Percentiles rank a stretch among this genome's conserved stretches.
These are phyloP conservation scores for Codiaeum variegatum DNA, from an alignment of 441 rosid genomes.

Conservation along the genomic window DNA sequence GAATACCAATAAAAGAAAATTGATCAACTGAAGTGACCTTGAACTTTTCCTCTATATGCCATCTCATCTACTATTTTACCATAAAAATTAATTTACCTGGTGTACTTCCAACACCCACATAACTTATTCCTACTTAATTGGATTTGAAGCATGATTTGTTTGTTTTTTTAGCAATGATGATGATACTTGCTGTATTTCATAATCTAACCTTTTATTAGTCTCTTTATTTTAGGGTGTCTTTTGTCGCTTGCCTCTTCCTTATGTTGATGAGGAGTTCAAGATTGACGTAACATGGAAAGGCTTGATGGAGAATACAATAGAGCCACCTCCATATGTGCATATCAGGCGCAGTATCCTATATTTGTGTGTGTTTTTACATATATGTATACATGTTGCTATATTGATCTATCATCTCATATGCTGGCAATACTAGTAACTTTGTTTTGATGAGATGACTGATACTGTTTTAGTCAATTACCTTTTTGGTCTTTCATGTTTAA, in stretches of 20 bases:
- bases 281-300: slow-evolving; percentile 61
- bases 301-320: slow-evolving; percentile 49
- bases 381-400: not conserved
- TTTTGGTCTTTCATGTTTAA: not conserved
- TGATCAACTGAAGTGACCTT: slow-evolving; percentile 7
- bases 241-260: slow-evolving; percentile 75
- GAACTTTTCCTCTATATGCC: not conserved
- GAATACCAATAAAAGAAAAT: not conserved
- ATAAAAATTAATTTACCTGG: not conserved
- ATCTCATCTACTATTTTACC: not conserved
- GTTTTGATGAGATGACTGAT: not conserved
- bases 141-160: not conserved
- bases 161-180: not conserved
- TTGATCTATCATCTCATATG: not conserved
- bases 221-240: slow-evolving; percentile 58
- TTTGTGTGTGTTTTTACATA: not conserved
- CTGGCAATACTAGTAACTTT: not conserved
- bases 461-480: not conserved
- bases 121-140: not conserved
- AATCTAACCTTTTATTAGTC: slow-evolving; percentile 22
- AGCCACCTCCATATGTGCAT: slow-evolving; percentile 82
- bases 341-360: slow-evolving; percentile 93
- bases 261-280: slow-evolving; percentile 83
- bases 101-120: not conserved
- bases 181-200: not conserved